A percentile compares a stretch with the other conserved stretches of the same genome.
Conservation (phyloP, 2,329 filamentous ascomycete genomes). For the Eurotiales sp. region DNA sequence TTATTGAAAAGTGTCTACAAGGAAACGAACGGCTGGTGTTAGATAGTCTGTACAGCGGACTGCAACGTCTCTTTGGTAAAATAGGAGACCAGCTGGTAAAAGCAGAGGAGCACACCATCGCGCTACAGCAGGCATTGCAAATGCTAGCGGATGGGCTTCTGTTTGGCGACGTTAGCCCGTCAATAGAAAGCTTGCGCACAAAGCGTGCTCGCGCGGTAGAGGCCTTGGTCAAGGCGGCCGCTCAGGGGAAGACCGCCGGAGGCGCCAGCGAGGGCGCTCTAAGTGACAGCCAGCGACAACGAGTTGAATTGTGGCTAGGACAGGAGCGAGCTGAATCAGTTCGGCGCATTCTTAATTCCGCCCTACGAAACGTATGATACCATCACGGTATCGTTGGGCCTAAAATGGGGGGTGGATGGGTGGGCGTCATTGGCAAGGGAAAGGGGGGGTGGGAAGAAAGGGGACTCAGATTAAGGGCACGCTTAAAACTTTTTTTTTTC, state of each 20-base stretch:
- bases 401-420: too few species aligned
- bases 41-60: slow-evolving; percentile 31
- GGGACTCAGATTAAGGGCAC: slow-evolving; percentile 9
- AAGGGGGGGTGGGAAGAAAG: background rate
- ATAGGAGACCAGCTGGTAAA: slow-evolving; percentile 25
- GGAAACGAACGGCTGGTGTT: slow-evolving; percentile 34
- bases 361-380: slow-evolving; percentile 19
- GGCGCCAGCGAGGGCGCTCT: slow-evolving; percentile 14
- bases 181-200: slow-evolving; percentile 34
- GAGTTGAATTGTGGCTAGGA: slow-evolving; percentile 32
- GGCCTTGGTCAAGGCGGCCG: slow-evolving; percentile 29
- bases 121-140: slow-evolving; percentile 25
- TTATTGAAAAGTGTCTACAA: slow-evolving; percentile 28
- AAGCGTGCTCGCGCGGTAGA: slow-evolving; percentile 35
- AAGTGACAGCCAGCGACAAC: slow-evolving; percentile 20
- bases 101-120: slow-evolving; percentile 13
- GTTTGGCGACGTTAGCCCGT: slow-evolving; percentile 29
- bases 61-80: slow-evolving; percentile 30
- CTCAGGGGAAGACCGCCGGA: slow-evolving; percentile 16
- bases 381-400: background rate
- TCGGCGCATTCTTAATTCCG: slow-evolving; percentile 31
- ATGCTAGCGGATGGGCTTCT: slow-evolving; percentile 29
- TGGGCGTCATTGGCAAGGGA: too few species aligned
- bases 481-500: background rate
- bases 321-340: slow-evolving; percentile 39